Conservation (phyloP, 352 stramenopile genomes). For the Phytophthora pisi region DNA sequence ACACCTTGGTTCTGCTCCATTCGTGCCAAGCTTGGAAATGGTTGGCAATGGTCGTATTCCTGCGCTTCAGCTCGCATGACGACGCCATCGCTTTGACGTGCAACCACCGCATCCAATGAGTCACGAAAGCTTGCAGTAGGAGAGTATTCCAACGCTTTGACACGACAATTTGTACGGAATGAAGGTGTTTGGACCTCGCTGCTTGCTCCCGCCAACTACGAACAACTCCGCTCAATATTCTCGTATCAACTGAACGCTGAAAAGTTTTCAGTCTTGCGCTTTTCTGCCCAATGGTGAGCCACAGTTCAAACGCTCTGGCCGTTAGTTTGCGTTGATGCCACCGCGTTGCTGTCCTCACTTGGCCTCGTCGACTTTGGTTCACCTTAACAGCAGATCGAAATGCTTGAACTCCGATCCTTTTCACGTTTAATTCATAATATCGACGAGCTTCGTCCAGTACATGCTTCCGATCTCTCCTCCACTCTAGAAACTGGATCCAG, state of each 20-base stretch:
- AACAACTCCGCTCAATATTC: conserved; percentile 8
- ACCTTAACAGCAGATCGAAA: conserved; percentile 2
- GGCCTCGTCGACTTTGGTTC: conserved; percentile 4
- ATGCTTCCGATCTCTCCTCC: conserved; percentile 14
- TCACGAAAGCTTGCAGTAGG: conserved; percentile 8
- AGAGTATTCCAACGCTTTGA: conserved; percentile 10
- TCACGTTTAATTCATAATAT: conserved; percentile 17
- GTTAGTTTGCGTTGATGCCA: conserved; percentile 25
- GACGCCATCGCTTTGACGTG: conserved; percentile 9
- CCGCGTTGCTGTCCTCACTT: conserved; percentile 6
- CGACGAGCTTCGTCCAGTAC: conserved; percentile 6
- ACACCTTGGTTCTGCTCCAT: conserved; percentile 11
- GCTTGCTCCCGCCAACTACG: conserved; percentile 4
- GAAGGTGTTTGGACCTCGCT: background rate
- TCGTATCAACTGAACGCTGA: conserved; percentile 1
- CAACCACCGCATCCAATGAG: conserved; percentile 18
- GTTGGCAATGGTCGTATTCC: conserved; percentile 6
- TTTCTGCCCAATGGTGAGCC: conserved; percentile 5
- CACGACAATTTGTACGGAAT: conserved; percentile 6
- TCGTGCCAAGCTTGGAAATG: conserved; percentile 25
- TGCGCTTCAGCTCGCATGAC: conserved; percentile 8
- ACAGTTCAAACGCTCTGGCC: conserved; percentile 7
- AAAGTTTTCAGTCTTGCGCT: background rate
- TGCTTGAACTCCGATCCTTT: conserved; percentile 5
- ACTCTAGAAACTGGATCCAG: conserved; percentile 17